Evolutionary conservation across 768 basidiomycete genomes (phyloP).

Genomic region (Leccinum subgranulosum): DNA sequence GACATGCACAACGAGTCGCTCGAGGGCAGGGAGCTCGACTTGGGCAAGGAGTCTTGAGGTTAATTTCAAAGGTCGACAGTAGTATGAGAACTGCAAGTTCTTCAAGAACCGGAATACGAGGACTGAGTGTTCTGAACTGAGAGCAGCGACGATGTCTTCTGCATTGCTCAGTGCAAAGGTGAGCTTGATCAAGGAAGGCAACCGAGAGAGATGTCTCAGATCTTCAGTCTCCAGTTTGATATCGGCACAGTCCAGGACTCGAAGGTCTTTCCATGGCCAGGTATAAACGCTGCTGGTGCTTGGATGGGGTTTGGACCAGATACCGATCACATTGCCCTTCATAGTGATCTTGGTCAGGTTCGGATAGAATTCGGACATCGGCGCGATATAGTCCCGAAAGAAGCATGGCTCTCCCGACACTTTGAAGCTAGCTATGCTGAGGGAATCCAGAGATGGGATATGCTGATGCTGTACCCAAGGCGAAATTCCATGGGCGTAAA

Average conservation of each 20-base stretch:
- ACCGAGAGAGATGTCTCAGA: not conserved
- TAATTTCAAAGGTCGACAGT: not conserved
- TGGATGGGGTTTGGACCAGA: not conserved
- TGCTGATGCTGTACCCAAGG: not conserved
- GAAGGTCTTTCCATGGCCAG: not conserved
- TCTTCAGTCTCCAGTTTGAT: not conserved
- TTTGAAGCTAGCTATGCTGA: not conserved
- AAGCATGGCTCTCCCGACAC: not conserved
- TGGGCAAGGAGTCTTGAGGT: not conserved
- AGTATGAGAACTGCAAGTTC: not conserved
- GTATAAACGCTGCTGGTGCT: not conserved
- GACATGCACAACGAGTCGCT: not conserved
- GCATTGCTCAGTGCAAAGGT: not conserved
- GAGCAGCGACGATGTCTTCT: not conserved
- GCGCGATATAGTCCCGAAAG: not conserved
- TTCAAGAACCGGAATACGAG: not conserved
- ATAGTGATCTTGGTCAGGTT: not conserved
- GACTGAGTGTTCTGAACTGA: not conserved
- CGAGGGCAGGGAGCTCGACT: not conserved
- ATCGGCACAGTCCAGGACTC: not conserved
- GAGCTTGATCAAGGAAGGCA: not conserved
- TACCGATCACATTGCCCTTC: not conserved
- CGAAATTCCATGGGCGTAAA: not conserved
- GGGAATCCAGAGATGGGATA: not conserved
- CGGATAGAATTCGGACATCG: not conserved